These are phyloP conservation scores for Hanseniaspora clermontiae DNA, from an alignment of 805 yeast species.

Conservation along the genomic window DNA sequence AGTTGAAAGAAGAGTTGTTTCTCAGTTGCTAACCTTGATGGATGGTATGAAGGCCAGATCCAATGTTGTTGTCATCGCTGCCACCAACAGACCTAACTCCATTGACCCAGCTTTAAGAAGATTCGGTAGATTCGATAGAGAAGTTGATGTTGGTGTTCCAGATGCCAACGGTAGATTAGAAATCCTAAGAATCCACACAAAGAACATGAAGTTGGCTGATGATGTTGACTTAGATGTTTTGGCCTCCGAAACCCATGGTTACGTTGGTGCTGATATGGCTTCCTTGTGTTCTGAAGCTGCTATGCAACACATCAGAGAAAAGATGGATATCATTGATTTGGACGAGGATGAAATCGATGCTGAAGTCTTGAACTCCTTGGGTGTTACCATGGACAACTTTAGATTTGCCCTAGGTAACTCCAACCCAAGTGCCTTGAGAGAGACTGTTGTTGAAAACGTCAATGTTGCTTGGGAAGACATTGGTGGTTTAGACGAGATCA, in stretches of 20 bases:
- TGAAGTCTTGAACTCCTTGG: slow-evolving; percentile 86
- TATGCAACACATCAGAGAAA: slow-evolving; percentile 99
- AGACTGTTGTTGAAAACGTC: slow-evolving; percentile 96
- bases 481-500: slow-evolving; percentile 95
- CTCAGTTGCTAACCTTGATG: slow-evolving; percentile 93
- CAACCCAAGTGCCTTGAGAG: slow-evolving; percentile 97
- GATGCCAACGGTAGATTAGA: slow-evolving; percentile 98
- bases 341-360: slow-evolving; percentile 97
- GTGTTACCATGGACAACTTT: slow-evolving; percentile 98
- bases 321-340: slow-evolving; percentile 93
- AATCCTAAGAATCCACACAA: slow-evolving; percentile 92
- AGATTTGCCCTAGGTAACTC: slow-evolving; percentile 95
- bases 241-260: slow-evolving; percentile 97
- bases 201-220: slow-evolving; percentile 91
- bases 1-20: slow-evolving; percentile 97
- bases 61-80: slow-evolving; percentile 95
- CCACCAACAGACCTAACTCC: slow-evolving; percentile 69
- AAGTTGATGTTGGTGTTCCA: slow-evolving; percentile 86
- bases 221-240: slow-evolving; percentile 93
- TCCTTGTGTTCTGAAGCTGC: slow-evolving; percentile 99
- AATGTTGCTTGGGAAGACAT: slow-evolving; percentile 99
- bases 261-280: slow-evolving; percentile 98
- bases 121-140: slow-evolving; percentile 84
- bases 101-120: slow-evolving; percentile 72
- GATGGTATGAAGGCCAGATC: slow-evolving; percentile 99